Percentiles rank a stretch among this genome's conserved stretches.
These are phyloP conservation scores for Ophiosphaerella korrae DNA, from an alignment of 2,329 filamentous ascomycete species.

Conservation along the genomic window DNA sequence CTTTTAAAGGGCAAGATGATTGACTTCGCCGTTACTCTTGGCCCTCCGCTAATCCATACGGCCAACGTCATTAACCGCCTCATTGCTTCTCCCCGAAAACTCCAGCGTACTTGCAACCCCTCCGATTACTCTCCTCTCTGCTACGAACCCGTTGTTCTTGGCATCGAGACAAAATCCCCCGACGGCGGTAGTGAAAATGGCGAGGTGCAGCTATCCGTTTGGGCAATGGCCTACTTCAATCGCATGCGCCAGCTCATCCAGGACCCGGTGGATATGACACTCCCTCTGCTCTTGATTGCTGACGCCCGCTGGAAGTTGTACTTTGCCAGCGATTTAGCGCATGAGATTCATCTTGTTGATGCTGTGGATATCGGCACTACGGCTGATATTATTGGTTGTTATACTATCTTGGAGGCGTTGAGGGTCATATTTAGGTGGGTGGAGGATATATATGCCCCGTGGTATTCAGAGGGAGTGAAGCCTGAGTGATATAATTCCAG, in stretches of 20 bases:
- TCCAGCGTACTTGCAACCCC: slow-evolving; percentile 19
- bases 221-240: slow-evolving; percentile 25
- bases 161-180: slow-evolving; percentile 22
- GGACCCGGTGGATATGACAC: slow-evolving; percentile 15
- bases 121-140: slow-evolving; percentile 20
- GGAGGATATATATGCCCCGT: slow-evolving; percentile 17
- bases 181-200: slow-evolving; percentile 14
- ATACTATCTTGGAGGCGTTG: slow-evolving; percentile 22
- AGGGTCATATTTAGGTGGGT: slow-evolving; percentile 19
- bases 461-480: slow-evolving; percentile 13
- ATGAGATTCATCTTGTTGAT: slow-evolving; percentile 24
- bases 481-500: slow-evolving; percentile 6
- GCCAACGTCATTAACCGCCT: slow-evolving; percentile 15
- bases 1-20: slow-evolving; percentile 27
- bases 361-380: slow-evolving; percentile 26
- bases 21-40: slow-evolving; percentile 11
- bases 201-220: slow-evolving; percentile 20
- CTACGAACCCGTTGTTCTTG: slow-evolving; percentile 17
- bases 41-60: slow-evolving; percentile 19
- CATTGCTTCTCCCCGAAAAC: slow-evolving; percentile 13
- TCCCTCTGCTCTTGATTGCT: slow-evolving; percentile 20
- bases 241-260: slow-evolving; percentile 18
- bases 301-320: slow-evolving; percentile 21
- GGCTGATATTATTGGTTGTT: slow-evolving; percentile 22
- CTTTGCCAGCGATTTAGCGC: slow-evolving; percentile 18